Evolutionary conservation across 2,329 filamentous ascomycete genomes (phyloP).

Genomic region (Lecanicillium sp.): DNA sequence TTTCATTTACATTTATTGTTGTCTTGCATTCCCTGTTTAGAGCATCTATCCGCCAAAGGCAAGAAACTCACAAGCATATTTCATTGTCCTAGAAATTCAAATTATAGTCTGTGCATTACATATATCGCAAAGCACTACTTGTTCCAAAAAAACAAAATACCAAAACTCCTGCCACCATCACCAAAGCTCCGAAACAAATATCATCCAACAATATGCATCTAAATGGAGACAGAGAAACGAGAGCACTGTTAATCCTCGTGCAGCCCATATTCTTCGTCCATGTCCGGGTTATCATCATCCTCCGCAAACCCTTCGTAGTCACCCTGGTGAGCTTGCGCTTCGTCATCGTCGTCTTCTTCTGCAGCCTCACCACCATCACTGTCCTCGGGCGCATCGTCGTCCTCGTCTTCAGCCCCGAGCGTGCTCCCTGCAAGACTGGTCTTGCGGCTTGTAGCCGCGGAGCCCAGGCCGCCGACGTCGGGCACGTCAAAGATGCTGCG

Average conservation of each 20-base stretch:
- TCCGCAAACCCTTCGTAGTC: slow-evolving; percentile 29
- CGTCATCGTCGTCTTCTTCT: slow-evolving; percentile 31
- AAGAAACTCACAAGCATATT: no score
- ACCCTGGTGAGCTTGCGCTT: slow-evolving; percentile 22
- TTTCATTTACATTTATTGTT: neutral
- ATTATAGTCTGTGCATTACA: no score
- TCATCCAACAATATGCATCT: no score
- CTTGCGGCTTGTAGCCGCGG: slow-evolving; percentile 43
- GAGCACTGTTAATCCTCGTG: slow-evolving; percentile 19
- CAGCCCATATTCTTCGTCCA: slow-evolving; percentile 32
- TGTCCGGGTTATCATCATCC: slow-evolving; percentile 32
- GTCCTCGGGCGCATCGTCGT: slow-evolving; percentile 29
- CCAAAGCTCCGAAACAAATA: no score
- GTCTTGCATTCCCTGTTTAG: no score
- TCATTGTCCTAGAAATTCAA: no score
- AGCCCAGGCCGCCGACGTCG: slow-evolving; percentile 40
- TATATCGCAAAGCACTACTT: no score
- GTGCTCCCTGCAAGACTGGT: slow-evolving; percentile 33
- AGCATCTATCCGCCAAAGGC: no score
- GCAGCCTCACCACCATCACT: slow-evolving; percentile 32
- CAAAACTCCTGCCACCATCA: no score
- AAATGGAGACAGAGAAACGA: no score
- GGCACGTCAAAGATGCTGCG: slow-evolving; percentile 49
- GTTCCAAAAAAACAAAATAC: no score
- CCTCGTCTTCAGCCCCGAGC: slow-evolving; percentile 30